phyloP scores from a whole-genome alignment of 1,284 basidiomycete genomes.

The Flammula alnicola region DNA sequence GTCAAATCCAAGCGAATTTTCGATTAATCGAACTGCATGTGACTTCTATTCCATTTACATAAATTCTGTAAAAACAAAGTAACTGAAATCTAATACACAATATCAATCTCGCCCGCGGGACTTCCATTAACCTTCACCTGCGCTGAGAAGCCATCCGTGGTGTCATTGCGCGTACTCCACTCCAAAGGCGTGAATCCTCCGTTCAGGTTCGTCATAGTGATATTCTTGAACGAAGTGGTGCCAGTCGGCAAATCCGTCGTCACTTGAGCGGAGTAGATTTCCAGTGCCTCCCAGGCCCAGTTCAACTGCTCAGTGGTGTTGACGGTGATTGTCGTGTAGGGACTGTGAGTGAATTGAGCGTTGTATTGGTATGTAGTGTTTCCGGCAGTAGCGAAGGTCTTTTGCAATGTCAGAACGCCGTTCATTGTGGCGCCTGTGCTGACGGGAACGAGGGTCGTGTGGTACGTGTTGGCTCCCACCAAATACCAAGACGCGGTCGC shows the following conservation, averaged over 20 bases:
- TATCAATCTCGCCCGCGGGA: conserved; percentile 27
- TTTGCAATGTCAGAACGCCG: conserved; percentile 5
- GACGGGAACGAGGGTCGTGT: conserved; percentile 12
- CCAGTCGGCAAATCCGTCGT: conserved; percentile 12
- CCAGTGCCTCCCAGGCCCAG: conserved; percentile 17
- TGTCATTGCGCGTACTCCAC: conserved; percentile 38
- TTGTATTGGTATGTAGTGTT: conserved; percentile 9
- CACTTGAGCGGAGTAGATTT: conserved; percentile 9
- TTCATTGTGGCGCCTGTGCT: background rate
- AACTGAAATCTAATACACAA: conserved; percentile 14
- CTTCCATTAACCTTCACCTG: conserved; percentile 37
- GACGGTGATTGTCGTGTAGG: conserved; percentile 7
- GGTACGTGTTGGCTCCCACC: conserved; percentile 8
- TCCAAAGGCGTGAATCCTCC: conserved; percentile 3
- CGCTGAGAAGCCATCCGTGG: conserved; percentile 35
- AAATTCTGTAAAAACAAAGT: background rate
- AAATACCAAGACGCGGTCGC: conserved; percentile 20
- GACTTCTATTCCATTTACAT: no score
- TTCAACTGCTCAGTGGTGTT: conserved; percentile 13
- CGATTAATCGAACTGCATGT: no score
- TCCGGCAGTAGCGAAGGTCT: background rate
- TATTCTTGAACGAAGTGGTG: conserved; percentile 6
- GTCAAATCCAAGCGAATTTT: no score
- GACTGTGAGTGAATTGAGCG: conserved; percentile 10
- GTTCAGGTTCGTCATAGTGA: conserved; percentile 5